Evolutionary conservation across 345 rosid genomes (phyloP).

Genomic region (Melaleuca quinquenervia): DNA sequence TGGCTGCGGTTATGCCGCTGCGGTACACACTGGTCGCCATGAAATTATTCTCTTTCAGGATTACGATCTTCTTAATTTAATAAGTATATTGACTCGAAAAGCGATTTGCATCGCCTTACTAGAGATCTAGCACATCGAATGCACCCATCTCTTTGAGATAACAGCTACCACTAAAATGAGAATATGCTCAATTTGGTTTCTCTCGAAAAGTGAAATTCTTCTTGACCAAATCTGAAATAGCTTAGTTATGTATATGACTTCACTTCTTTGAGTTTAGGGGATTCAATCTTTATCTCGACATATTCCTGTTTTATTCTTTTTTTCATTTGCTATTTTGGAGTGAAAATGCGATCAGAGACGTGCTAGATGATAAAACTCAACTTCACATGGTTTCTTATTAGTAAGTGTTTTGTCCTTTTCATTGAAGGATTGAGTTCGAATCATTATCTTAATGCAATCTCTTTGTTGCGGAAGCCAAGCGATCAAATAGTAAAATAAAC

Average conservation of each 20-base stretch:
- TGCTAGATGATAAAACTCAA: not conserved
- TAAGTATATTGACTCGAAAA: not conserved
- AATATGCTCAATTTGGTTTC: not conserved
- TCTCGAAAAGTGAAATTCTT: not conserved
- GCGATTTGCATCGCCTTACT: not conserved
- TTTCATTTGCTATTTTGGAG: not conserved
- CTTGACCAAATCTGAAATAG: not conserved
- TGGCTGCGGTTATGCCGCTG: not conserved
- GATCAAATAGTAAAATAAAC: too few species aligned
- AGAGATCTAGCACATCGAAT: not conserved
- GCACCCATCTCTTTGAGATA: not conserved
- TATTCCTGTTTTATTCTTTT: not conserved
- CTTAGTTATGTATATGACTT: not conserved
- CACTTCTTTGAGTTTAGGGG: not conserved
- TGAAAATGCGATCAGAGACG: not conserved
- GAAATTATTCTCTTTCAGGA: not conserved
- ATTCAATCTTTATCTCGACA: not conserved
- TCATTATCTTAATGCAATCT: too few species aligned
- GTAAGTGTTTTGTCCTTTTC: not conserved
- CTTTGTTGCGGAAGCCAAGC: too few species aligned
- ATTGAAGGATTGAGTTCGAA: not conserved
- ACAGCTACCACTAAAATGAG: not conserved
- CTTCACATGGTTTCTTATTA: not conserved
- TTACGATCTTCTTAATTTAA: not conserved
- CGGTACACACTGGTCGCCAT: not conserved